Percentiles rank a stretch among this genome's conserved stretches.
These are phyloP conservation scores for Cardiospermum halicacabum DNA, from an alignment of 345 rosid genomes.

Conservation along the genomic window DNA sequence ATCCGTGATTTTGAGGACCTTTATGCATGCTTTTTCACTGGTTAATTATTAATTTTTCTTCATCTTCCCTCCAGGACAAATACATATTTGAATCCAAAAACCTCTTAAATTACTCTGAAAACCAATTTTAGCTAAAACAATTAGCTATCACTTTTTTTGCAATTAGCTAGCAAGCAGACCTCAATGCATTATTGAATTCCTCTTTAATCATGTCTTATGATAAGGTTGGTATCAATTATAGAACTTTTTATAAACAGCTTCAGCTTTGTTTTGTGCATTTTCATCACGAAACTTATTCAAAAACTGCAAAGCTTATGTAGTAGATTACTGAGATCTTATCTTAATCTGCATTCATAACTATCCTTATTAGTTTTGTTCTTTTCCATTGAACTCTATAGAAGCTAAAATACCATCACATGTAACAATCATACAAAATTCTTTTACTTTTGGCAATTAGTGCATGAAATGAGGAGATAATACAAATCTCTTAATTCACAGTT, in stretches of 20 bases:
- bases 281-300: background rate
- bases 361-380: no score
- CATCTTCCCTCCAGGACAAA: no score
- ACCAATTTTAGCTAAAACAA: no score
- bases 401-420: background rate
- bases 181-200: background rate
- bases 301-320: background rate
- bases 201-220: background rate
- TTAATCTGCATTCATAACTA: no score
- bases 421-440: background rate
- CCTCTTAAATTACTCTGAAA: no score
- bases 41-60: no score
- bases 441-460: background rate
- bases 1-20: background rate
- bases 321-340: background rate
- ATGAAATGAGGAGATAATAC: background rate
- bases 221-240: background rate
- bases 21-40: background rate
- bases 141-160: no score
- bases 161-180: background rate
- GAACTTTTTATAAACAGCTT: background rate
- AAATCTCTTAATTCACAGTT: background rate
- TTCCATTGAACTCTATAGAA: background rate
- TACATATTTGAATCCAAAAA: no score
- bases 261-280: background rate